Base-by-base conservation (phyloP, 441 rosid species). In the Aquilaria agallochum region DNA sequence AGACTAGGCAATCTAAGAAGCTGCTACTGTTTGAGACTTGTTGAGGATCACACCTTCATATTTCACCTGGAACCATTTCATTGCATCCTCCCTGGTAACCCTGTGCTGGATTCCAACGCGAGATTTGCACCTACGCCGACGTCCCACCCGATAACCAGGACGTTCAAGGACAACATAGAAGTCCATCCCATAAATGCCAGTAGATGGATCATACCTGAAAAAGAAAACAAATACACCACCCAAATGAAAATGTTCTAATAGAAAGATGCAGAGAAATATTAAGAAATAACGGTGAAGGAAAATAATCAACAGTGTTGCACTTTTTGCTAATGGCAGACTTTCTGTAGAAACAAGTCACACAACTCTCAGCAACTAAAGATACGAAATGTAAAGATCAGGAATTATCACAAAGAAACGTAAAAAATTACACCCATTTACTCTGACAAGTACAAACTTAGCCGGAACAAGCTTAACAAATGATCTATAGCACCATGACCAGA, bases 21-120 rank as follows among this genome's bases (percentile, higher is more conserved):
- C 66, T 2, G 55, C 55, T 32, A 73, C 76, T 10, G 56, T 81
- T 64, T 91, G 97, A 60, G 97, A 75, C 81, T 88, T 88, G 86
- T 91, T 88, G 57, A 91, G 92, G 77, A 91, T 91, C 58, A 88
- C 89, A 31, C 94, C 97, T 73, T 91, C 97, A 6, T 91, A 89
- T 63, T 87, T 91, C 49, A 88, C 94, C 66, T 87, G 94, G 70
- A 91, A 91, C 97, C 97, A 91, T 33, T 89, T 91, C 97, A 91
- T 91, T 0, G 97, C 90, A 50, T 88, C 96, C 11, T 91, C 97
- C 75, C 88, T 88, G 0, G 96, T 91, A 42, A 91, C 92, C 71
- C 96, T 78, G 44, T 92, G 97, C 30, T 83, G 90, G 65, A 92
- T 91, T 13, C 96, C 96, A 64, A 89, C 94, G 31, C 90, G 86